These are phyloP conservation scores for Arachis monticola DNA, from an alignment of 331 rosid species.

Conservation along the genomic window DNA sequence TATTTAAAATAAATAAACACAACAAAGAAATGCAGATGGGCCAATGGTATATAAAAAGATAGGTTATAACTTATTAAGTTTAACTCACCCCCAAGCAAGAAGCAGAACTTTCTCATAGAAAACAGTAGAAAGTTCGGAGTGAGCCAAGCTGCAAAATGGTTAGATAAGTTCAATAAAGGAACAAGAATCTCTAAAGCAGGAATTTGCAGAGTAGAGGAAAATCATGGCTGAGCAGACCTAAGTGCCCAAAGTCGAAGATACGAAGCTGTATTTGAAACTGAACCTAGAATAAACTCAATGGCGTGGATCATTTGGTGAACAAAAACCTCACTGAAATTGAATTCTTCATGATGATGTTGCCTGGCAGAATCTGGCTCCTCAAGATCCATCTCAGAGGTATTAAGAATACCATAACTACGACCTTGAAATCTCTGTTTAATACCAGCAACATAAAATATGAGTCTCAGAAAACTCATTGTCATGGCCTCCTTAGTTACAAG, in stretches of 20 bases:
- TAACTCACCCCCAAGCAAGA: slow-evolving; percentile 98
- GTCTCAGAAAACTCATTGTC: slow-evolving; percentile 32
- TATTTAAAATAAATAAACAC: neutral
- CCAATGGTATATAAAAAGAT: slow-evolving; percentile 27
- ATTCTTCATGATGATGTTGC: slow-evolving; percentile 83
- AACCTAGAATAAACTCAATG: slow-evolving; percentile 96
- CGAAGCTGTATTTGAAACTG: slow-evolving; percentile 98
- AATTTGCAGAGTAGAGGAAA: slow-evolving; percentile 30
- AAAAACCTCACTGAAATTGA: slow-evolving; percentile 93
- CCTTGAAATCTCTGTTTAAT: slow-evolving; percentile 94
- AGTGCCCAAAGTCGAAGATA: slow-evolving; percentile 99
- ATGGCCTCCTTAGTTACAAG: slow-evolving; percentile 28
- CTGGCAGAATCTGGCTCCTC: slow-evolving; percentile 95
- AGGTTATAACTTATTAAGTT: slow-evolving; percentile 7
- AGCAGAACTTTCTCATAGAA: slow-evolving; percentile 98
- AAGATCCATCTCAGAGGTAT: slow-evolving; percentile 81
- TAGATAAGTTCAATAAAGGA: slow-evolving; percentile 38
- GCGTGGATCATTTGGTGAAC: slow-evolving; percentile 99
- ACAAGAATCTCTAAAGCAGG: slow-evolving; percentile 25
- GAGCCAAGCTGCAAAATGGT: slow-evolving; percentile 85
- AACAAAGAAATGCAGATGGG: neutral
- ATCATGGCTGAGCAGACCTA: slow-evolving; percentile 59
- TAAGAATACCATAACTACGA: slow-evolving; percentile 83
- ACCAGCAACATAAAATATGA: slow-evolving; percentile 39
- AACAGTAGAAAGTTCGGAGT: slow-evolving; percentile 96